Evolutionary conservation across 2,329 filamentous ascomycete species (phyloP).

Genomic region (Pseudogymnoascus sp.): DNA sequence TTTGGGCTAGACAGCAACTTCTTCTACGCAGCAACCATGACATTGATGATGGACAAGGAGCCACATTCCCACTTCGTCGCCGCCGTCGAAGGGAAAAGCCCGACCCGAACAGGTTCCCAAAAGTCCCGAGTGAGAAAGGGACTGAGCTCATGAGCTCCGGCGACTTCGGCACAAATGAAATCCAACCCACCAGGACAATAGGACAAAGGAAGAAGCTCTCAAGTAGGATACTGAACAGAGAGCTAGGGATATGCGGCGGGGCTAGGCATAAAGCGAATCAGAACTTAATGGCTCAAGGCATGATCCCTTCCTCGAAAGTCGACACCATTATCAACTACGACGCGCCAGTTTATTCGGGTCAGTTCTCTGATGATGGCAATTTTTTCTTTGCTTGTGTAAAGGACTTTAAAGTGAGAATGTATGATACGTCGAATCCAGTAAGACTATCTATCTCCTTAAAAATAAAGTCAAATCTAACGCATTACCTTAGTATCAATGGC

Average conservation of each 20-base stretch:
- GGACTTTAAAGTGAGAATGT: constrained; percentile 93
- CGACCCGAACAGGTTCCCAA: constrained; percentile 62
- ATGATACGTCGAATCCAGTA: constrained; percentile 82
- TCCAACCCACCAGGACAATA: constrained; percentile 39
- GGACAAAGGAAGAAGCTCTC: constrained; percentile 52
- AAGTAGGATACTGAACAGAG: constrained; percentile 67
- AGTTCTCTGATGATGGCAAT: constrained; percentile 94
- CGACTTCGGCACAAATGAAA: constrained; percentile 63
- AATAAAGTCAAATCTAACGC: neutral
- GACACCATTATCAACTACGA: constrained; percentile 87
- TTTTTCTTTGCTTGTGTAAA: constrained; percentile 92
- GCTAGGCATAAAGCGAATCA: constrained; percentile 53
- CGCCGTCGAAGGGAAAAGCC: constrained; percentile 34
- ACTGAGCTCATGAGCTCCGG: constrained; percentile 73
- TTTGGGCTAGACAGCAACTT: constrained; percentile 12
- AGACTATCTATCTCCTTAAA: neutral
- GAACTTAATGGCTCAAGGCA: constrained; percentile 57
- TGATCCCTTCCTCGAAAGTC: constrained; percentile 69
- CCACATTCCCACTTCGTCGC: constrained; percentile 34
- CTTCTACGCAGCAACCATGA: constrained; percentile 14
- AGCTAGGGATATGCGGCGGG: constrained; percentile 62
- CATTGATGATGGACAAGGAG: constrained; percentile 17
- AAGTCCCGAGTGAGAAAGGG: constrained; percentile 73
- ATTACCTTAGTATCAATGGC: constrained; percentile 62
- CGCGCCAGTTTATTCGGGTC: constrained; percentile 81